Evolutionary conservation across 2,329 filamentous ascomycete genomes (phyloP).

Genomic region (Colletotrichum orbiculare): DNA sequence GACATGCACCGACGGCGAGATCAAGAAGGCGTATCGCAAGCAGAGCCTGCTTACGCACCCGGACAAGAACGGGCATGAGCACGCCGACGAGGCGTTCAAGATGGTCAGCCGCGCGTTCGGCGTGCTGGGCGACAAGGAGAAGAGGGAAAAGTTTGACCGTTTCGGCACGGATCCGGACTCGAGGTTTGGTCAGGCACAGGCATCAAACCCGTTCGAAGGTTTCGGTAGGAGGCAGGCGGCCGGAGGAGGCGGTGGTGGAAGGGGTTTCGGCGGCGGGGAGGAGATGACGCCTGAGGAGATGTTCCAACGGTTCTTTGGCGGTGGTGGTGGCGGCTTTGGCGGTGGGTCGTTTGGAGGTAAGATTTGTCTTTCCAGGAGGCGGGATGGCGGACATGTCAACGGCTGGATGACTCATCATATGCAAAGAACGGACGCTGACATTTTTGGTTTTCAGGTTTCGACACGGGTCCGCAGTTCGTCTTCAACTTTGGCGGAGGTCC

Average conservation of each 20-base stretch:
- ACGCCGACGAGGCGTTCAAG: conserved; percentile 98
- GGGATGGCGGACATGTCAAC: not conserved
- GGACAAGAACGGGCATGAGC: conserved; percentile 97
- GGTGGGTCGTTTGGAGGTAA: conserved; percentile 63
- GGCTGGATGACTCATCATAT: not conserved
- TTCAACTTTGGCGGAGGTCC: conserved; percentile 95
- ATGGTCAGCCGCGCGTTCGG: conserved; percentile 96
- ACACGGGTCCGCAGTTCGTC: conserved; percentile 86
- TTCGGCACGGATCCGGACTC: conserved; percentile 94
- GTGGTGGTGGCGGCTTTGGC: conserved; percentile 75
- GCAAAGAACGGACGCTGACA: conserved; percentile 20
- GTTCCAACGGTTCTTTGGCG: conserved; percentile 96
- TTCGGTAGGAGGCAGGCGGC: conserved; percentile 62
- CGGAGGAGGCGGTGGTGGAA: conserved; percentile 61
- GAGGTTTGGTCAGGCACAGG: conserved; percentile 76
- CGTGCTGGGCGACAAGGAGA: conserved; percentile 91
- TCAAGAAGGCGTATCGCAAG: conserved; percentile 98
- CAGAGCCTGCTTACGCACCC: conserved; percentile 94
- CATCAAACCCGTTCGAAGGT: conserved; percentile 72
- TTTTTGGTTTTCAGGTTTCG: conserved; percentile 62
- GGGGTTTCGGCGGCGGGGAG: conserved; percentile 78
- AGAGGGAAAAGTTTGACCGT: conserved; percentile 87
- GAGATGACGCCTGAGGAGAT: conserved; percentile 97
- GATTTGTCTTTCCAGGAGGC: conserved; percentile 13
- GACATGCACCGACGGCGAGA: conserved; percentile 81